A percentile compares a stretch with the other conserved stretches of the same genome.
phyloP scores from a whole-genome alignment of 257 asterid genomes.

The Jacaranda copaia region DNA sequence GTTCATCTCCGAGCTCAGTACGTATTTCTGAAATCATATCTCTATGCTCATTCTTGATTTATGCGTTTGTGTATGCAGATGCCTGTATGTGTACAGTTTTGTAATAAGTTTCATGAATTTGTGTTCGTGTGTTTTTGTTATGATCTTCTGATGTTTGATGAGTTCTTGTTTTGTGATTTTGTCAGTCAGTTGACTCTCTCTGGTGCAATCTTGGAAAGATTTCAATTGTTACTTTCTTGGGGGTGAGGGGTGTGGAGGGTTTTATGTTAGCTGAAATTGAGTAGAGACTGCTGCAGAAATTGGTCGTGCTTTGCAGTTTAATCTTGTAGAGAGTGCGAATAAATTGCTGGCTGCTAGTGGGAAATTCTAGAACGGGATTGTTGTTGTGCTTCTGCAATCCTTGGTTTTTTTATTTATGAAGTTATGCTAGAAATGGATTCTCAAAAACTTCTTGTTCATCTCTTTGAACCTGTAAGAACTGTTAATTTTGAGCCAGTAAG shows the following conservation, averaged over 20 bases:
- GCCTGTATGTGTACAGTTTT: background rate
- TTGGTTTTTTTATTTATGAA: background rate
- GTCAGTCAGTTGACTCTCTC: background rate
- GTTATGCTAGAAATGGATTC: background rate
- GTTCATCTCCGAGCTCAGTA: conserved; percentile 94
- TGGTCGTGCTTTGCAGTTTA: background rate
- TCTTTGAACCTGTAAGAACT: background rate
- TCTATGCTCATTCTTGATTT: conserved; percentile 20
- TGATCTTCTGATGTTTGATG: conserved; percentile 19
- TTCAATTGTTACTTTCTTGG: conserved; percentile 1
- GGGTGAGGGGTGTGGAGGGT: background rate
- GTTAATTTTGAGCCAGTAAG: background rate
- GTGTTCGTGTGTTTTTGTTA: background rate
- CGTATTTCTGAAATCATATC: conserved; percentile 37
- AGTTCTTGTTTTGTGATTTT: background rate
- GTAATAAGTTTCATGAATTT: conserved; percentile 17
- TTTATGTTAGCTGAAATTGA: background rate
- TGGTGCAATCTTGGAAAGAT: background rate
- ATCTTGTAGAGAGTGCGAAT: background rate
- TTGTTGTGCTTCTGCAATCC: background rate
- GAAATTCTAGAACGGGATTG: background rate
- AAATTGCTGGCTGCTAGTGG: conserved; percentile 2
- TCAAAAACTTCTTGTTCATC: background rate
- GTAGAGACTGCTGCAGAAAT: conserved; percentile 2
- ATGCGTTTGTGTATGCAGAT: conserved; percentile 4